Evolutionary conservation across 495 filamentous ascomycete genomes (phyloP), one percentile per base, ranked within the genome.

Genomic region (Hypomontagnella monticulosa): DNA sequence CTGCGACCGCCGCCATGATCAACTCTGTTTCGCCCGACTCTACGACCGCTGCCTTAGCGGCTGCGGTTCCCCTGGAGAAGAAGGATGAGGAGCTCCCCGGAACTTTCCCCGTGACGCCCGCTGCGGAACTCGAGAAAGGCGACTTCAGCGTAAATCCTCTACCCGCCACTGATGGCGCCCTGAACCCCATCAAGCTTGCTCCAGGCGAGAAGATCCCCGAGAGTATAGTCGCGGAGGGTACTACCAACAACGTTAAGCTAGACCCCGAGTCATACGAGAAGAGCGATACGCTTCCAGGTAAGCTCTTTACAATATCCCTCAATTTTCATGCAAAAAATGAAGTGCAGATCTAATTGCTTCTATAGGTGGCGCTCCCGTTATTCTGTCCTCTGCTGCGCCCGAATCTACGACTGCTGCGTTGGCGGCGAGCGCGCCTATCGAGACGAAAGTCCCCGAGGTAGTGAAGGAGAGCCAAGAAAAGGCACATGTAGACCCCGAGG

Each of bases 221-320:
- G 60, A 73, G 71, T 12, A 57, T 91, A 36, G 83, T 80, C 18
- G 71, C 78, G 20, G 83, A 86, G 66, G 83, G 83, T 32, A 74
- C 85, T 66, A 75, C 83, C 38, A 84, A 78, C 57, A 81, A 83
- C 47, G 91, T 91, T 49, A 91, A 85, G 57, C 85, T 91, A 9
- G 93, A 97, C 71, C 84, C 91, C 74, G 90, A 86, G 67, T 93
- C 90, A 1, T 97, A 97, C 73, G 88, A 97, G 71, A 88, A 88
- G 67, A 87, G 85, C 70, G 90, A 88, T 71, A 73, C 84, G 42
- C 76, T 83, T 54, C 78, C 83, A 55, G 77, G 84, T 60, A 71
- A 69, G 56, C 71, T 70, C 14, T 16, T 41, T 34, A 4, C 6
- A 27, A 3, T 14, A 32, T 15, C 15, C 6, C 2, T 34, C 33